Conservation (phyloP, 257 asterid genomes). For the Leptodermis oblonga region DNA sequence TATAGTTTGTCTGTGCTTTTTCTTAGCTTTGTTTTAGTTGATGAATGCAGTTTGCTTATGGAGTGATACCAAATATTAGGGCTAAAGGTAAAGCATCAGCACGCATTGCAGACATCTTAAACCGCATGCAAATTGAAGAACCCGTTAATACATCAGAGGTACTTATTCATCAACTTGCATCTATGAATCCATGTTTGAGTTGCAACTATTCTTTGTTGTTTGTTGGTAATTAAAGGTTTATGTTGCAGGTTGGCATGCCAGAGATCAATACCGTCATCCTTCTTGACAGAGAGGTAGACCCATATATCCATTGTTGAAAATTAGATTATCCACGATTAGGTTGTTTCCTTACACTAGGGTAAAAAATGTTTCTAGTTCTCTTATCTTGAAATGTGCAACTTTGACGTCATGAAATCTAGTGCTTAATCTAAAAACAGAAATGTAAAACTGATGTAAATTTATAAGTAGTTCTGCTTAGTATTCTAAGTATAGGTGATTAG, state of each 20-base stretch:
- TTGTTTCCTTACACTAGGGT: background rate
- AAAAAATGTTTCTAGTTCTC: background rate
- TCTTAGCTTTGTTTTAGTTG: slow-evolving; percentile 20
- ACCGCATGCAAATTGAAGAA: slow-evolving; percentile 90
- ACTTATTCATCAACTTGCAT: slow-evolving; percentile 19
- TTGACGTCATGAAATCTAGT: no score
- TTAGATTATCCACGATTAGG: background rate
- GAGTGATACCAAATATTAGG: slow-evolving; percentile 91
- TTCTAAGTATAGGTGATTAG: slow-evolving; percentile 7
- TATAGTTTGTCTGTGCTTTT: slow-evolving; percentile 3
- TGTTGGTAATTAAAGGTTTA: slow-evolving; percentile 14
- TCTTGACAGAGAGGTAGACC: slow-evolving; percentile 84
- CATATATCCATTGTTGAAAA: background rate
- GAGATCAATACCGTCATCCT: slow-evolving; percentile 87
- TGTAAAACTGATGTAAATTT: background rate
- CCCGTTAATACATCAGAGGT: slow-evolving; percentile 78
- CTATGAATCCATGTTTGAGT: slow-evolving; percentile 9
- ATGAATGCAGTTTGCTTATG: slow-evolving; percentile 67
- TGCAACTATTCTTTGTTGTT: background rate
- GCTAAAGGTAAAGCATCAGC: slow-evolving; percentile 91
- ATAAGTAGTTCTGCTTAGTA: background rate
- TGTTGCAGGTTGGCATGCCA: slow-evolving; percentile 66
- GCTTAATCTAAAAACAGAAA: background rate
- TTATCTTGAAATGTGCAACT: background rate
- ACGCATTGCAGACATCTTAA: slow-evolving; percentile 83